These are phyloP conservation scores for Parascedosporium putredinis DNA, from an alignment of 2,329 filamentous ascomycete genomes.

Conservation along the genomic window DNA sequence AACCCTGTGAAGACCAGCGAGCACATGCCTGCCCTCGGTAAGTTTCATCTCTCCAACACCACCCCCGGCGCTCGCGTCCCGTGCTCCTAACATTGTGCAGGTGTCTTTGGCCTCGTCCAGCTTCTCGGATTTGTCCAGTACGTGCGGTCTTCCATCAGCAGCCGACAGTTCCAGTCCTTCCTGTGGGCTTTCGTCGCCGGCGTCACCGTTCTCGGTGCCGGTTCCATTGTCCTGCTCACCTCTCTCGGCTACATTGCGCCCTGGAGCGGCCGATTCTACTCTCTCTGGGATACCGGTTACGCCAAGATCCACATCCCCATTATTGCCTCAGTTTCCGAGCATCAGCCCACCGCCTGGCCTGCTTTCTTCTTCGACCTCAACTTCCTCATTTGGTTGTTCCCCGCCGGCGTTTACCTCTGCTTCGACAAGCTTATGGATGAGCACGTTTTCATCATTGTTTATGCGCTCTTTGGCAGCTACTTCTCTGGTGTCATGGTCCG, in stretches of 20 bases:
- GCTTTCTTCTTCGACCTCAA: slow-evolving; percentile 99
- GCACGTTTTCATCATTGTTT: slow-evolving; percentile 96
- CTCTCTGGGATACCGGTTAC: slow-evolving; percentile 96
- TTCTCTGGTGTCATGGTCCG: slow-evolving; percentile 99
- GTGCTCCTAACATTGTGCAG: slow-evolving; percentile 28
- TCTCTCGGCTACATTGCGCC: slow-evolving; percentile 87
- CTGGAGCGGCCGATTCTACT: slow-evolving; percentile 98
- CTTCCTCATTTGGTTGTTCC: slow-evolving; percentile 98
- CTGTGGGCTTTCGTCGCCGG: slow-evolving; percentile 65
- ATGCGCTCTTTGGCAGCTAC: slow-evolving; percentile 92
- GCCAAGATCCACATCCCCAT: slow-evolving; percentile 99
- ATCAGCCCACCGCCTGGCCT: slow-evolving; percentile 97
- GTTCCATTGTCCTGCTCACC: slow-evolving; percentile 75
- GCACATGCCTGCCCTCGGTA: slow-evolving; percentile 94
- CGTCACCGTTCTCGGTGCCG: slow-evolving; percentile 63
- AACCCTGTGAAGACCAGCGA: slow-evolving; percentile 92
- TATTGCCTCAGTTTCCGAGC: slow-evolving; percentile 98
- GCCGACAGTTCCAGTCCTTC: slow-evolving; percentile 89
- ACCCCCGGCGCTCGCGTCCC: background rate
- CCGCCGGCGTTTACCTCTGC: slow-evolving; percentile 94
- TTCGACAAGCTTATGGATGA: slow-evolving; percentile 91
- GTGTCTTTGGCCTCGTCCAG: slow-evolving; percentile 92
- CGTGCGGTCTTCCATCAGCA: slow-evolving; percentile 75
- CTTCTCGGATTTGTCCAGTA: slow-evolving; percentile 88
- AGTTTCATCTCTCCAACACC: slow-evolving; percentile 18